Conservation (phyloP, 2,329 filamentous ascomycete genomes). For the Stemphylium vesicarium region DNA sequence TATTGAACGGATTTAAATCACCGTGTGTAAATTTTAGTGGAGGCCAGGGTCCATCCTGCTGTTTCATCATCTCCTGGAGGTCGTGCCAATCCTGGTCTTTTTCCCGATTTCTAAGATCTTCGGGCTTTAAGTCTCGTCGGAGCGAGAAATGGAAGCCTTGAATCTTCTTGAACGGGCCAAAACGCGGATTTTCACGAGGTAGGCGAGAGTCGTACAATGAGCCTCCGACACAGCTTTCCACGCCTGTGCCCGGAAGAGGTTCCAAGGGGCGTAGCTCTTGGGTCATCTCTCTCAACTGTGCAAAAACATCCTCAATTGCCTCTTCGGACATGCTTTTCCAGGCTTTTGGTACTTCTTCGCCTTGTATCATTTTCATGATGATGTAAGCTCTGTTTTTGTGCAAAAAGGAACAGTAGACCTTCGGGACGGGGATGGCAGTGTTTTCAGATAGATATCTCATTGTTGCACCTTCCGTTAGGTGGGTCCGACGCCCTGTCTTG, state of each 20-base stretch:
- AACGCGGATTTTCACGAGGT: slow-evolving; percentile 25
- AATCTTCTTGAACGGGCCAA: slow-evolving; percentile 44
- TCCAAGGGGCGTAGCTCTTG: slow-evolving; percentile 24
- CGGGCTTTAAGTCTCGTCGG: slow-evolving; percentile 34
- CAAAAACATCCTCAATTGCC: slow-evolving; percentile 6
- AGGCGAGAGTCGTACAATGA: slow-evolving; percentile 40
- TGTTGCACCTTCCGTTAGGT: slow-evolving; percentile 50
- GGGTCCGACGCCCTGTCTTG: slow-evolving; percentile 41
- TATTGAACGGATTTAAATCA: slow-evolving; percentile 57
- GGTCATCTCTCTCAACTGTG: slow-evolving; percentile 22
- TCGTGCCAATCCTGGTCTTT: background rate
- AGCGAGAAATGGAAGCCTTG: slow-evolving; percentile 50
- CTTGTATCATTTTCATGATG: slow-evolving; percentile 53
- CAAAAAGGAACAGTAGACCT: slow-evolving; percentile 54
- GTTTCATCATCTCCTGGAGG: slow-evolving; percentile 22
- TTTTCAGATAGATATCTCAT: slow-evolving; percentile 52
- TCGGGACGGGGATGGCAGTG: slow-evolving; percentile 55
- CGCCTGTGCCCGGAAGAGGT: slow-evolving; percentile 17
- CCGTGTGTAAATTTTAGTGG: slow-evolving; percentile 58
- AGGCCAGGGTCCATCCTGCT: slow-evolving; percentile 48
- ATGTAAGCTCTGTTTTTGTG: slow-evolving; percentile 53
- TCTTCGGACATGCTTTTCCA: background rate
- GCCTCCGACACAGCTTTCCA: slow-evolving; percentile 23
- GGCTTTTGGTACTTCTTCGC: slow-evolving; percentile 28
- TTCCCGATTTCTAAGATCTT: slow-evolving; percentile 19